A percentile compares a stretch with the other conserved stretches of the same genome.
Evolutionary conservation across 2,329 filamentous ascomycete species (phyloP).

Genomic region (Boeremia exigua): DNA sequence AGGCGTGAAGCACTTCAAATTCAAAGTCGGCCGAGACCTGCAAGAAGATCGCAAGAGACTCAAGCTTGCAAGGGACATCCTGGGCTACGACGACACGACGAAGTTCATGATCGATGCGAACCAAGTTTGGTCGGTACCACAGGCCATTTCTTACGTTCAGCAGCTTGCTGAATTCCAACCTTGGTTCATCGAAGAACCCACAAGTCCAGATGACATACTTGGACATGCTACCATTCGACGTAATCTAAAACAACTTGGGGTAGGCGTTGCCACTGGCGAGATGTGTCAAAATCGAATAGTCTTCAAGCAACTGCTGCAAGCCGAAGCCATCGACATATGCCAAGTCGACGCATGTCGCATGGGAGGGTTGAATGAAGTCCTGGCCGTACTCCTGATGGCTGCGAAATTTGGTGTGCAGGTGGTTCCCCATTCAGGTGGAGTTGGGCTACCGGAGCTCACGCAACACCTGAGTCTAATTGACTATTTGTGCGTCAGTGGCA

Average conservation of each 20-base stretch:
- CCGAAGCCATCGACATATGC: constrained; percentile 84
- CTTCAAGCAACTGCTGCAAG: constrained; percentile 87
- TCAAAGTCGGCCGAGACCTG: constrained; percentile 82
- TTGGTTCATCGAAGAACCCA: constrained; percentile 96
- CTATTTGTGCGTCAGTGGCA: constrained; percentile 84
- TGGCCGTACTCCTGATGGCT: constrained; percentile 85
- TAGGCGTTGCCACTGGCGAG: constrained; percentile 89
- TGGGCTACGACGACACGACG: constrained; percentile 76
- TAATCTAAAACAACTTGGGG: constrained; percentile 73
- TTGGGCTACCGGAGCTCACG: constrained; percentile 90
- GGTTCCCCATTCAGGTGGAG: constrained; percentile 87
- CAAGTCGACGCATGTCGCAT: constrained; percentile 91
- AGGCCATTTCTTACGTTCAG: constrained; percentile 86
- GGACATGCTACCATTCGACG: constrained; percentile 86
- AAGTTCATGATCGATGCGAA: constrained; percentile 94
- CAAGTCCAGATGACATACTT: constrained; percentile 85
- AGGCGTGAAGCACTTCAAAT: constrained; percentile 86
- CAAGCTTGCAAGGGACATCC: constrained; percentile 75
- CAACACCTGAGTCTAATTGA: constrained; percentile 92
- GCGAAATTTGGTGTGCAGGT: constrained; percentile 80
- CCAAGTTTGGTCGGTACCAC: constrained; percentile 88
- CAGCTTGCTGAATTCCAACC: constrained; percentile 81
- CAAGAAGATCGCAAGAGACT: constrained; percentile 74
- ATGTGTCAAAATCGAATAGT: constrained; percentile 95
- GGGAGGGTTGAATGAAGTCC: constrained; percentile 88